Base-by-base conservation (phyloP, 1,139 yeast genomes). In the Candida buenavistaensis region DNA sequence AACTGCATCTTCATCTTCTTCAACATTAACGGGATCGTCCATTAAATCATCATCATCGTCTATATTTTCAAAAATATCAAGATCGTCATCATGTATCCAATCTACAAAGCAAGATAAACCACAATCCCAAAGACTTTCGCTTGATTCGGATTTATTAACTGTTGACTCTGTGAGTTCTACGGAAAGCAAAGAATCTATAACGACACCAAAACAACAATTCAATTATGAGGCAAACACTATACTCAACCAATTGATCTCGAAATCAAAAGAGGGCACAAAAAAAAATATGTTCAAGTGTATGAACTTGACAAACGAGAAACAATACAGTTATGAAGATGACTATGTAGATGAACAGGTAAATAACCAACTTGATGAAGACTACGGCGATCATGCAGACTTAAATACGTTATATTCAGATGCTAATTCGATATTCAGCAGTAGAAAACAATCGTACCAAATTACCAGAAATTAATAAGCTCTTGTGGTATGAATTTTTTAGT, bases 361-460 rank as follows among this genome's bases (percentile, higher is more conserved):
- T 7, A 7, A 17, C 12, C 13, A 16, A 16, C 10, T 11, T 11
- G 23, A 17, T 17, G 23, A 26, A 14, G 14, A 14, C 5, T 23
- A 30, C 16, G 23, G 16, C 6, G 14, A 23, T 23, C 3, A 17
- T n/a, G 26, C 13, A 13, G 26, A 34, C 9, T 9, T 19, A 20
- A 26, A 9, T 7, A 25, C 22, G 10, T 21, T 24, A 19, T 26
- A 31, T 21, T 31, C 34, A 3, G 34, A 31, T 25, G 34, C 28
- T 11, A 26, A 17, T 30, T 30, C 33, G 16, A 30, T 30, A 23
- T 30, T 30, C 10, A 30, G 33, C 12, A 23, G 25, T 17, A 9
- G 25, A 6, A 28, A 13, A 28, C 6, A 20, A n/a, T 13, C 24
- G 11, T 8, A n/a, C 6, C 13, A 17, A 7, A 17, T 17, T 6